Evolutionary conservation across 192 early-diverging fungal genomes (phyloP).

Genomic region (Pecoramyces ruminantium): DNA sequence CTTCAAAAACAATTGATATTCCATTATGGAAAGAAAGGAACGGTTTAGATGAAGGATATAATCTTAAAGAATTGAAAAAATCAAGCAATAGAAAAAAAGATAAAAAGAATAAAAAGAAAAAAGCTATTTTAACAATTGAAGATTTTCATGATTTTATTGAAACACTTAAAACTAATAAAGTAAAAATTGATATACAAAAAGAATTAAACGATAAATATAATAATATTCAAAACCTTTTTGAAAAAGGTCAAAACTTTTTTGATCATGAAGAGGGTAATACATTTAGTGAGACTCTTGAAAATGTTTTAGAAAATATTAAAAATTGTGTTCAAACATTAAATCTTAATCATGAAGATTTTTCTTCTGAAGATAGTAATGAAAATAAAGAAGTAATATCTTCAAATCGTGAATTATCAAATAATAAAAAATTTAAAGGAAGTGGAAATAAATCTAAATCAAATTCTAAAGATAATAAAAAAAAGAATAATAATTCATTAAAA

Average conservation of each 20-base stretch:
- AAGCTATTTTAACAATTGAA: background rate
- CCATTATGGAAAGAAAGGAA: background rate
- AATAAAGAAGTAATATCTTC: background rate
- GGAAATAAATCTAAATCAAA: background rate
- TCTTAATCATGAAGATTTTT: background rate
- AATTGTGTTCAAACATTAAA: background rate
- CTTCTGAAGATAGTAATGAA: too few relatives aligned
- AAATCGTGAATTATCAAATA: background rate
- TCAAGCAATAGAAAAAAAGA: background rate
- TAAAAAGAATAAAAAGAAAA: background rate
- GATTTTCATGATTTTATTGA: background rate
- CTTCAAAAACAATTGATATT: background rate
- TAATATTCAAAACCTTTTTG: background rate
- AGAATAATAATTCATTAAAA: background rate
- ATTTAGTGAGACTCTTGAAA: background rate
- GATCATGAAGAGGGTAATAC: background rate
- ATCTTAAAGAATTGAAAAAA: background rate
- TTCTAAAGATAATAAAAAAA: background rate
- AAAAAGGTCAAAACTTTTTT: background rate
- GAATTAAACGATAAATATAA: background rate
- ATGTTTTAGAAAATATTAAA: background rate
- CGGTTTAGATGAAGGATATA: background rate
- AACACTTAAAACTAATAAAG: background rate
- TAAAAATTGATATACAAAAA: background rate
- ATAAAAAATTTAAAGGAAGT: background rate